Evolutionary conservation across 305 asterid genomes (phyloP), one percentile per base, ranked within the genome.

Genomic region (Fraxinus velutina): DNA sequence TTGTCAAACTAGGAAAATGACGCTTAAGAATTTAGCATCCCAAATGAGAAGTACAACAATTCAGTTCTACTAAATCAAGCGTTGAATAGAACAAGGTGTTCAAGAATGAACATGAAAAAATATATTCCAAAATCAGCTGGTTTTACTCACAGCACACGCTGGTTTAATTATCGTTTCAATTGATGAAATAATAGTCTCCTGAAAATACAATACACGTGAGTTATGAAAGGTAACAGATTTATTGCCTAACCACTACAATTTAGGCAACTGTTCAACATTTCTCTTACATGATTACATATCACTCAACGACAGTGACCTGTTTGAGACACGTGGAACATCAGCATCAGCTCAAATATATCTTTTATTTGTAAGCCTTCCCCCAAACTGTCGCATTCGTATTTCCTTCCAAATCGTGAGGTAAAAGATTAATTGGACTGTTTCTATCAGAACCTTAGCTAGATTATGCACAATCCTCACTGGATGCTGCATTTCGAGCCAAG

Each of bases 231-330:
- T 64, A 64, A 64, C n/a, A 64, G 79, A 85, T 75, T 81, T 84
- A 87, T 79, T 68, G 89, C 84, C 89, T 24, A 36, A 42, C 70
- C 82, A 78, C 83, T 81, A 75, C 68, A 34, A 82, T 8, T 70
- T 27, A 27, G 74, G 80, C 77, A 15, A 78, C 82, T 57, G 73
- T 82, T 70, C 39, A 17, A 55, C 75, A 8, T 24, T 68, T 76
- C 39, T 70, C 75, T 62, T n/a, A 78, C 22, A 36, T 71, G 27
- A 74, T 70, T 76, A 60, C 73, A 50, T 62, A 12, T 55, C 30
- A 2, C 64, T 8, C 73, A 37, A 22, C n/a, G 60, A 81, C 76
- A 52, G 39, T 42, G 24, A 78, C 42, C 79, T 30, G 47, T 62
- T 36, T 6, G 79, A 62, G 70, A 37, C 72, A 64, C 68, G 66